Conservation (phyloP, 116 monocot genomes). For the Dioscorea cayenensis region DNA sequence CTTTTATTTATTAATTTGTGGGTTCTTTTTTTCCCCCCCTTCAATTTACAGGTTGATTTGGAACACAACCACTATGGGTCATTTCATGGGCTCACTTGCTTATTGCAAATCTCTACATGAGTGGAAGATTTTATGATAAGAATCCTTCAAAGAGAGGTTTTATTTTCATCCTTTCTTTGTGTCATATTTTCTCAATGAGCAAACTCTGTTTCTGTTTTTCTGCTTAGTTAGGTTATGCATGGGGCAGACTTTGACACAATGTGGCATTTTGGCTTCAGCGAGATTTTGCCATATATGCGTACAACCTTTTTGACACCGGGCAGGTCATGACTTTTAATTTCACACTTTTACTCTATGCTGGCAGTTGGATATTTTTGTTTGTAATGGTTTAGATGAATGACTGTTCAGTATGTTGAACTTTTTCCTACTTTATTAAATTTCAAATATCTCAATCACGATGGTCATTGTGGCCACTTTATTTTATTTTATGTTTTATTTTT, state of each 20-base stretch:
- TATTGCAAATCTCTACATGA: too few species aligned
- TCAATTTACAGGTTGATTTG: constrained; percentile 73
- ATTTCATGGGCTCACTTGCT: constrained; percentile 92
- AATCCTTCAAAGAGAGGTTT: too few species aligned
- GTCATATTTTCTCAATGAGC: neutral
- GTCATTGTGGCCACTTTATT: too few species aligned
- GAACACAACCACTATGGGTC: constrained; percentile 94
- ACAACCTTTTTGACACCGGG: too few species aligned
- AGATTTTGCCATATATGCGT: constrained; percentile 99
- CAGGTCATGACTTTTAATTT: constrained; percentile 36
- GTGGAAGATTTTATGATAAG: too few species aligned
- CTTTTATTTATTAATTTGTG: neutral
- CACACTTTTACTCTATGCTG: too few species aligned
- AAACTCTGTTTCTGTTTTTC: neutral
- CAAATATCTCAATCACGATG: too few species aligned
- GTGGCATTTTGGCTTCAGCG: constrained; percentile 98
- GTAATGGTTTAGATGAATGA: neutral
- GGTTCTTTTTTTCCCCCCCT: too few species aligned
- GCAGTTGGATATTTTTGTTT: neutral
- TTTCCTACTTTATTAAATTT: too few species aligned
- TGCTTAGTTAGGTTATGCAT: constrained; percentile 81
- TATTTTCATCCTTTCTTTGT: neutral
- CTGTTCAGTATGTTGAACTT: neutral
- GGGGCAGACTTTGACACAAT: constrained; percentile 87
- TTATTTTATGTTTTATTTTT: too few species aligned